phyloP scores from a whole-genome alignment of 2,329 filamentous ascomycete genomes.

The Ophiocordyceps polyrhachis-furcata region DNA sequence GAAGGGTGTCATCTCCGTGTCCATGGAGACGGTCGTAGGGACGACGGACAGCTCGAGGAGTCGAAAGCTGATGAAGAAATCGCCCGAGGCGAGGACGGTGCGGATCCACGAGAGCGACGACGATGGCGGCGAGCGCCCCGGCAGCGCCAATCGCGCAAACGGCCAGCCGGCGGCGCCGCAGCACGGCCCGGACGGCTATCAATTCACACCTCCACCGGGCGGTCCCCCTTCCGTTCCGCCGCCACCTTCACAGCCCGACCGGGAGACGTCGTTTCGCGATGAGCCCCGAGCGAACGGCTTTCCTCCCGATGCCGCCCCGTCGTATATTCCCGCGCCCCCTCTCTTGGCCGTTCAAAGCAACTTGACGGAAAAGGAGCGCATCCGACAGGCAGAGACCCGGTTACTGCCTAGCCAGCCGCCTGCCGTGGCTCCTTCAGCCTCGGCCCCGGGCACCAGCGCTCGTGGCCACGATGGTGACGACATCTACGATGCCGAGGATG shows the following conservation, averaged over 20 bases:
- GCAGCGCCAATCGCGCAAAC: slow-evolving; percentile 1
- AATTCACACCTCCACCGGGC: slow-evolving; percentile 1
- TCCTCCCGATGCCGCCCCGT: slow-evolving; percentile 15
- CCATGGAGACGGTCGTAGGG: slow-evolving; percentile 75
- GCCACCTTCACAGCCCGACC: not conserved
- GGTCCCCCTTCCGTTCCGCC: slow-evolving; percentile 4
- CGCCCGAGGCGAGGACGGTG: slow-evolving; percentile 10
- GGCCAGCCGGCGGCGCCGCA: not conserved
- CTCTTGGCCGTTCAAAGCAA: slow-evolving; percentile 37
- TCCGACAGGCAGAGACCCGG: slow-evolving; percentile 58
- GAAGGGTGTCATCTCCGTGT: slow-evolving; percentile 76
- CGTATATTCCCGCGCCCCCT: slow-evolving; percentile 38
- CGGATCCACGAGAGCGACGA: slow-evolving; percentile 14
- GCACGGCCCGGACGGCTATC: slow-evolving; percentile 16
- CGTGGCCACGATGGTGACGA: slow-evolving; percentile 23
- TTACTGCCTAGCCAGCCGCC: slow-evolving; percentile 63
- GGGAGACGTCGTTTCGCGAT: slow-evolving; percentile 1
- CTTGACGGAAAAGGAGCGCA: slow-evolving; percentile 64
- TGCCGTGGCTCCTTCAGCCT: slow-evolving; percentile 17
- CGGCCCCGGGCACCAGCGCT: not conserved
- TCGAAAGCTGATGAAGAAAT: slow-evolving; percentile 9
- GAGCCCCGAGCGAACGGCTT: slow-evolving; percentile 6
- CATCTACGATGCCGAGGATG: slow-evolving; percentile 29
- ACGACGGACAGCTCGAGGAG: slow-evolving; percentile 51
- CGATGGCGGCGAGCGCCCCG: slow-evolving; percentile 15